Conservation (phyloP, 1,139 yeast species). For the Lodderomyces parapsilosis region DNA sequence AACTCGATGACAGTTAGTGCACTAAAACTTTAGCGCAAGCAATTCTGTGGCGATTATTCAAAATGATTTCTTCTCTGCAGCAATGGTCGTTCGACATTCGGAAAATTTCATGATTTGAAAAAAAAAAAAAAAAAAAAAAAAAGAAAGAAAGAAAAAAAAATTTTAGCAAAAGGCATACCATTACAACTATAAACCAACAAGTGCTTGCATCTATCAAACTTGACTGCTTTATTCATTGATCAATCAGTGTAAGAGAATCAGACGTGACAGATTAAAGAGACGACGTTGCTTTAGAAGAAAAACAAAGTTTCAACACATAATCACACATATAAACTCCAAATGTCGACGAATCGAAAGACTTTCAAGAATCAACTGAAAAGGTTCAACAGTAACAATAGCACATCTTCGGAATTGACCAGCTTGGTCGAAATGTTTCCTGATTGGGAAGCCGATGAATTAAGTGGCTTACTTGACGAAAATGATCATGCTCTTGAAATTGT, state of each 20-base stretch:
- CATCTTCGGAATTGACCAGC: constrained; percentile 45
- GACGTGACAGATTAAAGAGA: constrained; percentile 5
- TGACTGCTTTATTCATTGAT: constrained; percentile 1
- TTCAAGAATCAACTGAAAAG: constrained; percentile 48
- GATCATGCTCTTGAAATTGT: constrained; percentile 72
- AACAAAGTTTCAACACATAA: constrained; percentile 3
- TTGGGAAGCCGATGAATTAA: constrained; percentile 87
- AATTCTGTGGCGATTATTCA: not conserved
- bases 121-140: not conserved
- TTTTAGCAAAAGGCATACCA: not conserved
- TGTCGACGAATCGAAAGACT: constrained; percentile 42
- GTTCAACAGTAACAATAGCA: constrained; percentile 23
- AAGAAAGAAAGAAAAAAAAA: not conserved
- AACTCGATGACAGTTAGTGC: no score
- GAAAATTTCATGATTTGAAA: not conserved
- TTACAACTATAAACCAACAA: constrained; percentile 1
- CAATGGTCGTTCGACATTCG: not conserved
- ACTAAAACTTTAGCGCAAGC: no score
- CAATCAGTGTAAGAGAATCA: constrained; percentile 7
- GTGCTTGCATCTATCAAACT: constrained; percentile 1
- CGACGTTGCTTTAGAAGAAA: not conserved
- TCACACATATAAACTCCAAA: constrained; percentile 11
- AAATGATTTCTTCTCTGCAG: not conserved
- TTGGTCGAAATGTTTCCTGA: constrained; percentile 89
- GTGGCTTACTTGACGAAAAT: constrained; percentile 72